Evolutionary conservation across 345 rosid species (phyloP), one percentile per base, ranked within the genome.

Genomic region (Arabidopsis arenosa): DNA sequence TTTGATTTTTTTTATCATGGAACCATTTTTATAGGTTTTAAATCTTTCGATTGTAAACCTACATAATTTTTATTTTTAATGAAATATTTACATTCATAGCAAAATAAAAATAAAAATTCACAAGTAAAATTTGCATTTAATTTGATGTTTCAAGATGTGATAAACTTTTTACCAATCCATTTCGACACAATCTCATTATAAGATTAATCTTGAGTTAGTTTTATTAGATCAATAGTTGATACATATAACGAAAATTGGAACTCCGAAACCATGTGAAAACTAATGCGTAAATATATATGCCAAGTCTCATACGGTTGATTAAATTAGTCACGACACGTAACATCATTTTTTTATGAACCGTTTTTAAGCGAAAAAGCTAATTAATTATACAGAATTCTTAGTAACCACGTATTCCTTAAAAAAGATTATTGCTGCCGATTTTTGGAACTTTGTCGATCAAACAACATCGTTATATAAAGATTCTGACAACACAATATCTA

Each of bases 401-500:
- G 32, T 41, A 43, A 63, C 44, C 70, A 43, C 17, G 21, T 41
- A 33, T 7, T 40, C 40, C 6, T 62, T 47, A 32, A 57, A 44
- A 70, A 18, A 18, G 45, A 58, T 30, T 58, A 45, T 43, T 70
- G n/a, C 23, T 56, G 6, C 13, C 17, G 9, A 3, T 12, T 52
- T 15, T n/a, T 30, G 39, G 1, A 41, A 14, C 43, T 63, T 30
- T 41, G 37, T 23, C 13, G 65, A 47, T 74, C 51, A 56, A 57
- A 66, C 39, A 56, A 65, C 61, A 37, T 66, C 73, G 15, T 57
- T 32, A 15, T 66, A 44, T 55, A 33, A 33, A 18, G n/a, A 37
- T 73, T 64, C 28, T 11, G 9, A 64, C 48, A 74, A 56, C 33
- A 65, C 51, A 47, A 56, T 41, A 41, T 74, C 12, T 39, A 15